Base-by-base conservation (phyloP, 345 rosid genomes). In the Rubroshorea leprosula region DNA sequence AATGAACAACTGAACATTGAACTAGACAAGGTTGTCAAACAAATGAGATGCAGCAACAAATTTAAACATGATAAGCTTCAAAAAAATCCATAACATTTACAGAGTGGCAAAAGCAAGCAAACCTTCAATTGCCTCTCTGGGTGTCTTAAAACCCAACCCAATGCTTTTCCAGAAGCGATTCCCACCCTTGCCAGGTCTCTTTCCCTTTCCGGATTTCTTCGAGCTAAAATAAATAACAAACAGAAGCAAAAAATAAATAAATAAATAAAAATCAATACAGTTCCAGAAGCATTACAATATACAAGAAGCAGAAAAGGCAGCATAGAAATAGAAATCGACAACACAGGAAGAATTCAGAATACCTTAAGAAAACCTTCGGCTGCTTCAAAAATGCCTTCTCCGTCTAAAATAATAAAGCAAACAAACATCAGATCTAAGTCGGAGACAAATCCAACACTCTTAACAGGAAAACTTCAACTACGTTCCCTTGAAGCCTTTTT, bases 141-240 rank as follows among this genome's bases (percentile, higher is more conserved):
- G 90, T 4, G 87, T 84, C 81, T 84, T 81, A 57, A 81, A 84
- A 6, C 87, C 83, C 68, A 84, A 55, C 0, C 85, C 90, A 47
- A 84, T 63, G 70, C 76, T 79, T 72, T 84, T 84, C 73, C 68
- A 77, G 63, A 70, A 84, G 5, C 90, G 69, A 58, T 84, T 84
- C 31, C 87, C 87, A 8, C 81, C 87, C 75, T 84, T 84, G 9
- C 90, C 87, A 17, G 90, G 90, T 65, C 87, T 73, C 68, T 78
- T 84, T n/a, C 85, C 90, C 64, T 84, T 84, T 21, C 71, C 78
- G 29, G 80, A 9, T 62, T 84, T 84, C 66, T 79, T 75, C 23
- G 87, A 79, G 72, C 90, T 81, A 58, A 23, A 16, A 52, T 17
- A 6, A 39, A 14, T 50, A n/a, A 23, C 25, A 47, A 0, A 3